Percentiles rank a stretch among this genome's conserved stretches.
Conservation (phyloP, 1,284 basidiomycete species). For the Ustilago lituana region DNA sequence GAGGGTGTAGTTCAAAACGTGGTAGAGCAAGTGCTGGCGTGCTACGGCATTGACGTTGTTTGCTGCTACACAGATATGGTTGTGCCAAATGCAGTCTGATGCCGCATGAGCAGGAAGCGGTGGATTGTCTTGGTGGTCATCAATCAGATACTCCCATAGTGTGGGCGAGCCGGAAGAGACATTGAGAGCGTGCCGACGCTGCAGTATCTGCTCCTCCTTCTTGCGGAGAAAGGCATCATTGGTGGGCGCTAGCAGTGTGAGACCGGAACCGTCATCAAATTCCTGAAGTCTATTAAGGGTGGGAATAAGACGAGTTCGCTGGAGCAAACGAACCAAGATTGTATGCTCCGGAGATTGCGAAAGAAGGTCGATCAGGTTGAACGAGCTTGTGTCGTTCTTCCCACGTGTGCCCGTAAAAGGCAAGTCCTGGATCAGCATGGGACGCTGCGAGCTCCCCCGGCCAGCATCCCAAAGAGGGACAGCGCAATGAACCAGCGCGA, state of each 20-base stretch:
- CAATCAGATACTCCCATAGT: slow-evolving; percentile 37
- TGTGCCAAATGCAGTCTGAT: slow-evolving; percentile 25
- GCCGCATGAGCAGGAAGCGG: too few species aligned
- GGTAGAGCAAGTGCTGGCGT: slow-evolving; percentile 92
- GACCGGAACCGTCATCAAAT: slow-evolving; percentile 70
- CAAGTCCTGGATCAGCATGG: slow-evolving; percentile 14
- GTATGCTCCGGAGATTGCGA: slow-evolving; percentile 80
- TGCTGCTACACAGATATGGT: slow-evolving; percentile 17
- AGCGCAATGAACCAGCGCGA: neutral
- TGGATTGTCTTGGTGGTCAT: slow-evolving; percentile 4
- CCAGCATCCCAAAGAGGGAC: neutral
- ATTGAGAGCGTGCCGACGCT: slow-evolving; percentile 2
- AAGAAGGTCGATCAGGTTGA: slow-evolving; percentile 82
- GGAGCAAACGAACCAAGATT: slow-evolving; percentile 81
- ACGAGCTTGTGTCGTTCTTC: slow-evolving; percentile 23
- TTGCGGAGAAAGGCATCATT: slow-evolving; percentile 70
- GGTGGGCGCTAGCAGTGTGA: slow-evolving; percentile 92
- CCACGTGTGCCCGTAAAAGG: slow-evolving; percentile 8
- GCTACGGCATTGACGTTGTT: slow-evolving; percentile 82
- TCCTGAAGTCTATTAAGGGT: slow-evolving; percentile 80
- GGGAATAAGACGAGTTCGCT: slow-evolving; percentile 86
- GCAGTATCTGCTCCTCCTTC: slow-evolving; percentile 25
- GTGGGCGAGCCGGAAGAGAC: neutral
- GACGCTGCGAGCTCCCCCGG: slow-evolving; percentile 9
- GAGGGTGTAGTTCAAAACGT: slow-evolving; percentile 87